Conservation (phyloP, 306 rosid genomes). For the Parietaria judaica region DNA sequence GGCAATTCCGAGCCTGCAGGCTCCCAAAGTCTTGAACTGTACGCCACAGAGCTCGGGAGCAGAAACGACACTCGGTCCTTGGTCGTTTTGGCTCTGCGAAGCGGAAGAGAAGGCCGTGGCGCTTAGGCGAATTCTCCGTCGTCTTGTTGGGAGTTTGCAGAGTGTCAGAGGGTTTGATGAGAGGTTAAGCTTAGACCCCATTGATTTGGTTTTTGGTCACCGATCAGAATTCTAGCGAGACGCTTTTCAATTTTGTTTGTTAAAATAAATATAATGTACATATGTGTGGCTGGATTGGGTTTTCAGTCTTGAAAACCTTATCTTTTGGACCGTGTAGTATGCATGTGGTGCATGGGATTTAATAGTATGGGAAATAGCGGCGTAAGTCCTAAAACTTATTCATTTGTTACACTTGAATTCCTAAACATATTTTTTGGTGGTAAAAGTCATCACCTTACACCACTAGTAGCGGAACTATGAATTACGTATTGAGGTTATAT, state of each 20-base stretch:
- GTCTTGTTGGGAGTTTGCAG: conserved; percentile 32
- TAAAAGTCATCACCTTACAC: too few relatives aligned
- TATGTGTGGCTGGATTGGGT: conserved; percentile 34
- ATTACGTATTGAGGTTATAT: too few relatives aligned
- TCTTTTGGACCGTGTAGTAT: conserved; percentile 12
- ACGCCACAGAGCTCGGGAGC: conserved; percentile 24
- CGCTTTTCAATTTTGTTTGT: not conserved
- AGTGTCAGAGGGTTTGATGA: conserved; percentile 34
- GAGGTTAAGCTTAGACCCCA: conserved; percentile 52
- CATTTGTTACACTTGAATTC: too few relatives aligned
- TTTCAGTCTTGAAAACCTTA: conserved; percentile 34
- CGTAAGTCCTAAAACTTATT: too few relatives aligned
- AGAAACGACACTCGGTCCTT: conserved; percentile 6
- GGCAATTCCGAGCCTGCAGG: conserved; percentile 77
- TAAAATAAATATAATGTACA: conserved; percentile 10
- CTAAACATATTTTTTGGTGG: too few relatives aligned
- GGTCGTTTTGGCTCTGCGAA: conserved; percentile 26
- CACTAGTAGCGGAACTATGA: too few relatives aligned
- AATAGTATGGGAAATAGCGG: too few relatives aligned
- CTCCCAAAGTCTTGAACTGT: conserved; percentile 53
- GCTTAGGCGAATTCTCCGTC: conserved; percentile 22
- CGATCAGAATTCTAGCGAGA: conserved; percentile 12
- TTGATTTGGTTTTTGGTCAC: conserved; percentile 21
- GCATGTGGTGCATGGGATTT: not conserved
- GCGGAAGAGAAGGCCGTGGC: conserved; percentile 34